phyloP scores from a whole-genome alignment of 164 flowering plant species.

The Magnolia changhungtana region DNA sequence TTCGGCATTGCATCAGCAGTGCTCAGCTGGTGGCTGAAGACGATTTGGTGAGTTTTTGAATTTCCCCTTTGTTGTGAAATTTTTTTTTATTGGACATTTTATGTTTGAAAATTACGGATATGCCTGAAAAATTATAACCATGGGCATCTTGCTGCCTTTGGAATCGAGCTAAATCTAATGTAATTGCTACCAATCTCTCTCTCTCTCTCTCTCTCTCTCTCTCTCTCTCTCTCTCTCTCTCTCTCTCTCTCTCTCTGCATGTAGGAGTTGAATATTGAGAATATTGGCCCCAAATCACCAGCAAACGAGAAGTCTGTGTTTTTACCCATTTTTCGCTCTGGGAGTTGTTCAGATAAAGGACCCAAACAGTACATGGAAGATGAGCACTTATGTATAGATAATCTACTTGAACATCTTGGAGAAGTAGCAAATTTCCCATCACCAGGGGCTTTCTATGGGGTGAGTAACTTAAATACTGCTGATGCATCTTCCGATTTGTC shows the following conservation, averaged over 20 bases:
- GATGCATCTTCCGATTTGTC: neutral
- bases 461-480: conserved; percentile 27
- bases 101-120: neutral
- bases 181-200: neutral
- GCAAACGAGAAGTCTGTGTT: conserved; percentile 46
- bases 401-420: conserved; percentile 59
- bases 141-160: neutral
- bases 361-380: conserved; percentile 89
- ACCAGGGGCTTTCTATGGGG: conserved; percentile 94
- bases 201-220: no score
- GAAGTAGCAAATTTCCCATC: conserved; percentile 42
- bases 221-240: no score
- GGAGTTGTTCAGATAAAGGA: conserved; percentile 88
- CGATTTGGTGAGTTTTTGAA: conserved; percentile 33
- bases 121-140: neutral
- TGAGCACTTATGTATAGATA: conserved; percentile 74
- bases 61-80: neutral
- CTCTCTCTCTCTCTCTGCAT: neutral
- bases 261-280: conserved; percentile 48
- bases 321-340: conserved; percentile 71
- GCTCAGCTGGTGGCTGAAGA: conserved; percentile 26
- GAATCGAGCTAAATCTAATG: neutral
- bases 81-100: neutral
- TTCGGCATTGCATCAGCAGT: conserved; percentile 54
- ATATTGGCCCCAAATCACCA: conserved; percentile 29